These are phyloP conservation scores for Aspergillus mulundensis DNA, from an alignment of 495 filamentous ascomycete genomes.

Conservation along the genomic window DNA sequence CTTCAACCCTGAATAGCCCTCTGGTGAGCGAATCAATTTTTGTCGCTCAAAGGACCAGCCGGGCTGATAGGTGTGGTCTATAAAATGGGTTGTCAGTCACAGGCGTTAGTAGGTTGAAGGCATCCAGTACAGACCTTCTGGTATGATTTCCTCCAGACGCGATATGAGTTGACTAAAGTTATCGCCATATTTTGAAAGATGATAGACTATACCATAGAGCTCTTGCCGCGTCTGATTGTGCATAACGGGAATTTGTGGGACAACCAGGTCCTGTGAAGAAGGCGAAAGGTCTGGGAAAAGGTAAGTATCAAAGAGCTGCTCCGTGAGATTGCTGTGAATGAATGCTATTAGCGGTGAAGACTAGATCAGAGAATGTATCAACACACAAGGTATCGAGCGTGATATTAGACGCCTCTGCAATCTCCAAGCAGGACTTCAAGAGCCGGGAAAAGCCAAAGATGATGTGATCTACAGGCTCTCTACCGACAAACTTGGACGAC, in stretches of 20 bases:
- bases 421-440: slow-evolving; percentile 45
- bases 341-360: slow-evolving; percentile 1
- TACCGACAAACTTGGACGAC: slow-evolving; percentile 43
- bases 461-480: slow-evolving; percentile 45
- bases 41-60: slow-evolving; percentile 58
- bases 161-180: slow-evolving; percentile 50
- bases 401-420: slow-evolving; percentile 40
- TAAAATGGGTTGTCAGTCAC: neutral
- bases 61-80: slow-evolving; percentile 54
- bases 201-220: slow-evolving; percentile 60
- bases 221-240: slow-evolving; percentile 55
- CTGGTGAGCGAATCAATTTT: slow-evolving; percentile 65
- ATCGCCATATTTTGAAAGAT: slow-evolving; percentile 53
- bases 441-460: slow-evolving; percentile 46
- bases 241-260: slow-evolving; percentile 44
- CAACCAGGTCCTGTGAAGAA: slow-evolving; percentile 17
- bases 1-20: slow-evolving; percentile 75
- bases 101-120: neutral
- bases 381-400: slow-evolving; percentile 38
- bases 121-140: slow-evolving; percentile 32
- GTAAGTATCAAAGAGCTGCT: slow-evolving; percentile 60
- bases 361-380: neutral
- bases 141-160: slow-evolving; percentile 49
- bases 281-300: slow-evolving; percentile 62
- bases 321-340: slow-evolving; percentile 41